Base-by-base conservation (phyloP, 371 early-diverging fungal species). In the Mucor lusitanicus region DNA sequence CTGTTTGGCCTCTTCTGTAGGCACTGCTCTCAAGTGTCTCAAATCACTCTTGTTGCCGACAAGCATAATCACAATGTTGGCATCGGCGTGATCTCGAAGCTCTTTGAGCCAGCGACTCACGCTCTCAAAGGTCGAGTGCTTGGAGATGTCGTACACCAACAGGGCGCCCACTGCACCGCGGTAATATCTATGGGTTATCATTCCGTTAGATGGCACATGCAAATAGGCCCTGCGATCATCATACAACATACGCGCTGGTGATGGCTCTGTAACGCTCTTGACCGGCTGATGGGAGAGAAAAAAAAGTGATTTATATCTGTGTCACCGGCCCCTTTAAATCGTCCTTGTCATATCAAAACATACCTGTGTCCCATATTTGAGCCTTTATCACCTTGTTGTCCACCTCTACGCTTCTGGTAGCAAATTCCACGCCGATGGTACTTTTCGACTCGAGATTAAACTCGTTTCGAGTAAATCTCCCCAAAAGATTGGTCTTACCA, bases 361-460 rank as follows among this genome's bases (percentile, higher is more conserved):
- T 78, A 88, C 90, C 92, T 63, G 83, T 83, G 70, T 83, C 99
- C 99, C 99, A 99, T 72, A 99, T 99, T 82, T 99, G 99, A 35
- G 99, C 98, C 83, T 99, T 99, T 73, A 99, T 96, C 28, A 93
- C 95, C 82, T 97, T 96, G 63, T 90, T 89, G 65, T 98, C 97
- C 13, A 99, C 95, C 75, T 97, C 93, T 74, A 99, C 97, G 76
- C 91, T 94, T 66, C 97, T 88, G 40, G 99, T 99, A 53, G 97
- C 99, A 86, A 99, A 99, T 79, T 99, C 99, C 44, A 99, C 99
- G 68, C 99, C 99, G 72, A 99, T 99, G 55, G 99, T 99, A 46
- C 99, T 97, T 81, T 99, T 99, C 63, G 97, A 95, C 72, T 97
- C 97, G 69, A 96, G 81, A 79, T 93, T 94, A 85, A 99, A 99